Evolutionary conservation across 2,329 filamentous ascomycete genomes (phyloP), one percentile per base, ranked within the genome.

Genomic region (Colletotrichum sidae): DNA sequence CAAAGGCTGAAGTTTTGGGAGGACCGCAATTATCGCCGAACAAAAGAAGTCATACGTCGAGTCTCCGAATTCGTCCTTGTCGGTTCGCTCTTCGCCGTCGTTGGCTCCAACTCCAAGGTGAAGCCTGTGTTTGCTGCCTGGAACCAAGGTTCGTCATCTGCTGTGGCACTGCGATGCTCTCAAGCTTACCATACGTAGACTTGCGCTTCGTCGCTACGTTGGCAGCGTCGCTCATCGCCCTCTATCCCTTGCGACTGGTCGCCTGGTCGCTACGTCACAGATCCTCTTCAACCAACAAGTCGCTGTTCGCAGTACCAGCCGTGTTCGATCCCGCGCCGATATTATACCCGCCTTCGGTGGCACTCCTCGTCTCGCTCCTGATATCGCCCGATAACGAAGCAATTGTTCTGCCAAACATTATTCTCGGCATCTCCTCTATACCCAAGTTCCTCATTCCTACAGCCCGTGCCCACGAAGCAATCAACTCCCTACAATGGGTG

Each of bases 241-340:
- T 86, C 11, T 92, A 92, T 70, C 90, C 90, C 2, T 59, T 90
- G 44, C 82, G 89, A 61, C 77, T 90, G n/a, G 72, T 83, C 6
- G 69, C 78, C 15, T 86, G 86, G 82, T 78, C 80, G 2, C 81
- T 83, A 61, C 74, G 74, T 17, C 76, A 78, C 33, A 75, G 77
- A 15, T 74, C 69, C 5, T 76, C 82, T 3, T 76, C 76, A n/a
- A 25, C 25, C 25, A 76, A 68, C 35, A 70, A 68, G 63, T 69
- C 82, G 37, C 79, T 81, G 1, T 71, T 90, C 41, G 74, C 74
- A 37, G 81, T 97, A 42, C 93, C 94, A 1, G 80, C 88, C 4
- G 84, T 87, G n/a, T 97, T 97, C 77, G 95, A 98, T 73, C 94
- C 94, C 3, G 95, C 95, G 7, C 93, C 94, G 10, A 83, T 97